Base-by-base conservation (phyloP, 441 rosid genomes). In the Aleurites moluccanus region DNA sequence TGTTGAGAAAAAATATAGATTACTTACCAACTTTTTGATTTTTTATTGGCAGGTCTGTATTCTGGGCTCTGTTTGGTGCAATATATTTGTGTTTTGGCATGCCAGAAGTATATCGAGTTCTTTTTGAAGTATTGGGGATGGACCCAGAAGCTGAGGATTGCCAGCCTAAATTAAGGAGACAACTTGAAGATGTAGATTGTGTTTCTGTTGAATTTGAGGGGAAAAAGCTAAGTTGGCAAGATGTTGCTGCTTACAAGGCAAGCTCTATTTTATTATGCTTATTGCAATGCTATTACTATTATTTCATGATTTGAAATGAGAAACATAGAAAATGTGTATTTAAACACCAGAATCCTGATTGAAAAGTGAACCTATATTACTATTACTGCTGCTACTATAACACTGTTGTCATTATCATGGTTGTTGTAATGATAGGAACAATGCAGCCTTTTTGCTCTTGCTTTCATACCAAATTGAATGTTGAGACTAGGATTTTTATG, bases 41-140 rank as follows among this genome's bases (percentile, higher is more conserved):
- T 45, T 67, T 77, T 6, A 38, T 76, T 80, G 72, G 35, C 83
- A 91, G 98, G 86, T 89, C 97, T 64, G 97, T 90, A 61, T 95
- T 95, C 78, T 93, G 94, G 95, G 99, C 99, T 57, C 73, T 93
- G 81, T 91, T 91, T 80, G 99, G 98, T 75, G 98, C 98, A 33
- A 95, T 93, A 79, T 95, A 93, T 82, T 75, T 95, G 52, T 91
- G 98, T 72, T 95, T 88, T 79, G 99, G 98, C 64, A 86, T 95
- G 94, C 99, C 98, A 20, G 98, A 95, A 85, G 99, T 95, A 59
- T 95, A 91, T 73, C 93, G 95, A 59, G 88, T 91, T 40, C 96
- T 95, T 72, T 95, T 95, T 70, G 98, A 95, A 85, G 99, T 95
- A 10, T 93, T 95, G 73, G 99, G 95, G 77, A 90, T 95, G 99